Conservation (phyloP, 305 asterid genomes). For the Fraxinus angustifolia region DNA sequence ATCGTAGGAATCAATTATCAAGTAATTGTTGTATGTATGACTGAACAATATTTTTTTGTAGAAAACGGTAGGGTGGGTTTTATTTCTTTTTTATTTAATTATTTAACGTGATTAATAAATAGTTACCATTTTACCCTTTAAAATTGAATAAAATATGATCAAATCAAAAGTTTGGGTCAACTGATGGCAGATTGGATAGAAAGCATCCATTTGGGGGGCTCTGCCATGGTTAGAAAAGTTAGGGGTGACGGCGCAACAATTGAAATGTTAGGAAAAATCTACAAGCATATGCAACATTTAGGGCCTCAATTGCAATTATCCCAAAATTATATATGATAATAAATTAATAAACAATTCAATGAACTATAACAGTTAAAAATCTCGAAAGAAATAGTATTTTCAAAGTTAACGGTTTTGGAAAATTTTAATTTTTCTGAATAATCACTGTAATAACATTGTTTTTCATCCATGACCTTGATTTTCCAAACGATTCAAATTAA, state of each 20-base stretch:
- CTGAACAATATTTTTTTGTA: neutral
- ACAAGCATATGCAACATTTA: neutral
- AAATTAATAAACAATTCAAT: neutral
- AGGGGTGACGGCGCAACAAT: neutral
- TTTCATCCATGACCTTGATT: neutral
- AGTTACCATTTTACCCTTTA: neutral
- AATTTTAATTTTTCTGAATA: neutral
- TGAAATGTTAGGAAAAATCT: neutral
- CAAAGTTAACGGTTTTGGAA: neutral
- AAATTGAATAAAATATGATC: neutral
- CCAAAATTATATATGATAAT: neutral
- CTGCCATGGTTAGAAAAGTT: neutral
- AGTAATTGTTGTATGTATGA: neutral
- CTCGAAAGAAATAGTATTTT: neutral
- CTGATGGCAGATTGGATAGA: neutral
- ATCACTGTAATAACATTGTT: neutral
- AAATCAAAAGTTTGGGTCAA: neutral
- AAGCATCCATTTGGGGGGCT: neutral
- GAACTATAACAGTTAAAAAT: neutral
- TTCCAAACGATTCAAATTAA: neutral
- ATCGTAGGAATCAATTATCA: neutral
- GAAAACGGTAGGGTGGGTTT: neutral
- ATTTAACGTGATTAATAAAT: neutral
- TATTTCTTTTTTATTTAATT: neutral
- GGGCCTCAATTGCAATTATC: neutral